Evolutionary conservation across 768 basidiomycete species (phyloP).

Genomic region (Russula olivacea): DNA sequence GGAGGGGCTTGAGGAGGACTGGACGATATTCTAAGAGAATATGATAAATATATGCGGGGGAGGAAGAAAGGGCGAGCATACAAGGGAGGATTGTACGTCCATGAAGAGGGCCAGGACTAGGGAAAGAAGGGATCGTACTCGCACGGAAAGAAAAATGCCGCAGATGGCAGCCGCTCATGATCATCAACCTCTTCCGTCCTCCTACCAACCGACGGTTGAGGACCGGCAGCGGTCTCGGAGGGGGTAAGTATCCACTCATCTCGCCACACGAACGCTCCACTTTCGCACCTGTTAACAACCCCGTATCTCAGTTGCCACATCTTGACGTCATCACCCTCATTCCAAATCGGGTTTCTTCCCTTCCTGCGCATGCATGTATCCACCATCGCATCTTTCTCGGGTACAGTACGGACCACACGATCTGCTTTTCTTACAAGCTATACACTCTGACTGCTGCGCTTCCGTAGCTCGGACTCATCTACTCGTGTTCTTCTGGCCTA

Average conservation of each 20-base stretch:
- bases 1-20: constrained; percentile 11
- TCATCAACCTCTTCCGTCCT: constrained; percentile 4
- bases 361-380: neutral
- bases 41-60: constrained; percentile 6
- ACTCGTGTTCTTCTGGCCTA: no score
- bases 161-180: constrained; percentile 19
- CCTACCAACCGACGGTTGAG: constrained; percentile 12
- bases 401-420: no score
- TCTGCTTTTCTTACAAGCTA: no score
- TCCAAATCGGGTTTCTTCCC: constrained; percentile 4
- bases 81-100: constrained; percentile 18
- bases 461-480: no score
- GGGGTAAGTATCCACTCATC: constrained; percentile 19
- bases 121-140: constrained; percentile 9
- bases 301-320: constrained; percentile 17
- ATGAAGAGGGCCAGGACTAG: constrained; percentile 14
- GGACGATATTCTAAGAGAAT: constrained; percentile 5
- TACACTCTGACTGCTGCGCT: no score
- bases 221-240: constrained; percentile 9
- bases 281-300: constrained; percentile 5
- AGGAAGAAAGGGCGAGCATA: constrained; percentile 1
- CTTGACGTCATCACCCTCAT: constrained; percentile 24
- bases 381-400: neutral
- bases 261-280: constrained; percentile 19
- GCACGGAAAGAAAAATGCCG: constrained; percentile 17